Evolutionary conservation across 805 yeast genomes (phyloP), one percentile per base, ranked within the genome.

Genomic region (Isabelozyma rhagii): DNA sequence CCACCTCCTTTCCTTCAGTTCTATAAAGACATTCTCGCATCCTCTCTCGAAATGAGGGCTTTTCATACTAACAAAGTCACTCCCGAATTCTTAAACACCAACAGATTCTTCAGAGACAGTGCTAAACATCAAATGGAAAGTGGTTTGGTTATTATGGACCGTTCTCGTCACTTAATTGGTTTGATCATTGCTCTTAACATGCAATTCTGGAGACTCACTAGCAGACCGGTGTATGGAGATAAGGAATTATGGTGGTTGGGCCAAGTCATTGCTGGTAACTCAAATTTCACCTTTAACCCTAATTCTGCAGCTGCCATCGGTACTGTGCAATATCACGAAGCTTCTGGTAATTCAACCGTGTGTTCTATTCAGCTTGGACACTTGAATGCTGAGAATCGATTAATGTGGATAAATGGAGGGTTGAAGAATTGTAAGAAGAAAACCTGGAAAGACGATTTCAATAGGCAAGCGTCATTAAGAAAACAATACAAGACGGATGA

Each of bases 341-440:
- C 36, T 31, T 31, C 36, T 10, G 36, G 36, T 31, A 31, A 31
- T 31, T 31, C 36, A 10, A 3, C 41, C 15, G 47, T 66, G 5
- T 67, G 72, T 44, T 54, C 66, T 2, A 51, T 62, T 8, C 72
- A 67, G 44, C 45, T 64, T 6, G 63, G 60, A 1, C 71, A 66
- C 45, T 55, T 62, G 29, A 55, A 51, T 39, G 45, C 46, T 1
- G 52, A 61, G 18, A 47, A 47, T 5, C 39, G 48, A 9, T 52
- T 67, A 4, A 54, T 67, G 8, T 68, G 72, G 72, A 43, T 58
- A 7, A 68, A 68, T 45, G 69, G 69, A 5, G 71, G 68, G 11
- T 55, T 62, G 21, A 46, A 47, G 21, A 52, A 45, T 15, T 68
- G 72, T 51, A 67, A 63, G 47, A 53, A 41, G 34, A 39, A 45